Conservation (phyloP, 176 grass and related monocot genomes). For the Bonia amplexicaulis region DNA sequence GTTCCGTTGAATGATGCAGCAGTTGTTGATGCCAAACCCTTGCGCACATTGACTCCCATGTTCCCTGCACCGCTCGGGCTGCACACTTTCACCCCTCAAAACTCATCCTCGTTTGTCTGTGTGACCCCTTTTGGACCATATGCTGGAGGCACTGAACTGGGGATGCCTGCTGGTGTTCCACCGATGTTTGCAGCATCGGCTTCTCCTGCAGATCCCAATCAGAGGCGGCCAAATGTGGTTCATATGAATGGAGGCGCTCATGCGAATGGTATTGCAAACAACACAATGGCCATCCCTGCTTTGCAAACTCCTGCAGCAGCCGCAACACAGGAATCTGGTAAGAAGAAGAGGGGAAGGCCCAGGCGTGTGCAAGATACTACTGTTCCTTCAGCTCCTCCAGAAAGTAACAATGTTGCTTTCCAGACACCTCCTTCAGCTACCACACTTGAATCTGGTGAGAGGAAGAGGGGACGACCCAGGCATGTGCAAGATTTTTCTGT, state of each 20-base stretch:
- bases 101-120: slow-evolving; percentile 60
- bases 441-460: slow-evolving; percentile 30
- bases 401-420: slow-evolving; percentile 12
- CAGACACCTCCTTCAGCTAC: slow-evolving; percentile 21
- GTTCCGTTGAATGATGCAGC: slow-evolving; percentile 21
- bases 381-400: slow-evolving; percentile 22
- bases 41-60: slow-evolving; percentile 81
- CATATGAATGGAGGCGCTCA: slow-evolving; percentile 30
- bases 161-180: slow-evolving; percentile 29
- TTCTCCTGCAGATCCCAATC: slow-evolving; percentile 24
- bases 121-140: slow-evolving; percentile 66
- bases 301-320: slow-evolving; percentile 20
- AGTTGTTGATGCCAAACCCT: slow-evolving; percentile 72
- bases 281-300: neutral
- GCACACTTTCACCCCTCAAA: slow-evolving; percentile 56
- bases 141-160: slow-evolving; percentile 31
- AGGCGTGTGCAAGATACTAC: slow-evolving; percentile 13
- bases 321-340: slow-evolving; percentile 29
- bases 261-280: slow-evolving; percentile 25
- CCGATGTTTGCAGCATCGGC: slow-evolving; percentile 26
- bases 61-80: slow-evolving; percentile 69
- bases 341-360: slow-evolving; percentile 40
- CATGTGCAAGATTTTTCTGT: slow-evolving; percentile 12
- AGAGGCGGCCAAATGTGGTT: slow-evolving; percentile 2
- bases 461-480: slow-evolving; percentile 43